Conservation (phyloP, 352 stramenopile genomes). For the Phytopythium boreale region DNA sequence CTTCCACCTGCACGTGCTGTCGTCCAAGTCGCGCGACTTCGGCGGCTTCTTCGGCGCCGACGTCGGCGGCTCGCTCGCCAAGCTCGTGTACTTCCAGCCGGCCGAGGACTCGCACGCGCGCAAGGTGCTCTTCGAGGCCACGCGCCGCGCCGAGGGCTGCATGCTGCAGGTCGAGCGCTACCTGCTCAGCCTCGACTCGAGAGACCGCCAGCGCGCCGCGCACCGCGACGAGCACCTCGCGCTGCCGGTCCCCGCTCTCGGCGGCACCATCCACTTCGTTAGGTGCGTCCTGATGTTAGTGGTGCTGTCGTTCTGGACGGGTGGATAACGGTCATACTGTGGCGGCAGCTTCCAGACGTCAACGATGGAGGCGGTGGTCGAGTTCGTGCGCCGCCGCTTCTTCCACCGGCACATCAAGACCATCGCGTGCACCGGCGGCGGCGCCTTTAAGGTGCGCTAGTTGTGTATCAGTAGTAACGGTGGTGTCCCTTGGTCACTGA, state of each 20-base stretch:
- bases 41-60: conserved; percentile 88
- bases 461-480: not conserved
- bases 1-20: conserved; percentile 70
- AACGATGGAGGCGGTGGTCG: conserved; percentile 68
- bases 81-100: conserved; percentile 94
- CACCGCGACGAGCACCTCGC: conserved; percentile 57
- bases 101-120: conserved; percentile 20
- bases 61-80: conserved; percentile 91
- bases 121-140: conserved; percentile 23
- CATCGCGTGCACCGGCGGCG: conserved; percentile 90
- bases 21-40: conserved; percentile 63
- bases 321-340: conserved; percentile 4
- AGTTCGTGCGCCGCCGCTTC: conserved; percentile 66
- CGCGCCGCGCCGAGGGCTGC: conserved; percentile 38
- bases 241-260: conserved; percentile 70
- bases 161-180: conserved; percentile 52
- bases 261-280: conserved; percentile 95
- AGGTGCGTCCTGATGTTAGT: conserved; percentile 21
- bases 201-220: conserved; percentile 31
- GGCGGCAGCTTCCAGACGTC: conserved; percentile 53
- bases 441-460: conserved; percentile 90
- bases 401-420: conserved; percentile 92
- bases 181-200: conserved; percentile 40
- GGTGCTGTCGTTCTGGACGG: not conserved
- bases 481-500: not conserved